These are phyloP conservation scores for Chlorociboria aeruginascens DNA, from an alignment of 495 filamentous ascomycete genomes.

Conservation along the genomic window DNA sequence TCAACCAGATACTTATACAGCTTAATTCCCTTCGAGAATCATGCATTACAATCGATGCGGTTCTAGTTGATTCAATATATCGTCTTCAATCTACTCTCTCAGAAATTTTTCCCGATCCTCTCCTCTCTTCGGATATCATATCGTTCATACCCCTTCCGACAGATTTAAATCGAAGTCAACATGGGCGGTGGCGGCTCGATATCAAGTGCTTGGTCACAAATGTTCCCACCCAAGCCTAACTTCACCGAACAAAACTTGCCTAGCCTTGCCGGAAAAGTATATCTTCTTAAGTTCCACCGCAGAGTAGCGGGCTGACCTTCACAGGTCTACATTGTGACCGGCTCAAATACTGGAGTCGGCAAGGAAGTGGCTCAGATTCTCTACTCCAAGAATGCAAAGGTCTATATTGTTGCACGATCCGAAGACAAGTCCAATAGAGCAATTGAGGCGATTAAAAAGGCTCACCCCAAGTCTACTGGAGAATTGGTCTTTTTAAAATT, in stretches of 20 bases:
- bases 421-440: slow-evolving; percentile 37
- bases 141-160: too few species aligned
- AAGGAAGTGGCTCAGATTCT: slow-evolving; percentile 49
- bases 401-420: slow-evolving; percentile 52
- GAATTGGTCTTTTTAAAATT: slow-evolving; percentile 30
- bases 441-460: slow-evolving; percentile 32
- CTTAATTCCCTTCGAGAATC: too few species aligned
- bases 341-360: slow-evolving; percentile 39
- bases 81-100: too few species aligned
- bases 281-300: too few species aligned
- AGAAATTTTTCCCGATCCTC: too few species aligned
- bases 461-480: slow-evolving; percentile 6
- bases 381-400: slow-evolving; percentile 41
- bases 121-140: too few species aligned
- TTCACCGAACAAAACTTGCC: slow-evolving; percentile 3
- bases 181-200: background rate
- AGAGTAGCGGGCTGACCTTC: too few species aligned
- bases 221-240: slow-evolving; percentile 3
- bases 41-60: too few species aligned
- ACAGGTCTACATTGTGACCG: slow-evolving; percentile 12
- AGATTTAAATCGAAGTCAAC: background rate
- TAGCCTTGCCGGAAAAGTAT: background rate
- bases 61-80: too few species aligned
- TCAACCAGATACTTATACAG: too few species aligned
- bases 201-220: background rate